Base-by-base conservation (phyloP, 768 basidiomycete species). In the Coprinopsis sp. region DNA sequence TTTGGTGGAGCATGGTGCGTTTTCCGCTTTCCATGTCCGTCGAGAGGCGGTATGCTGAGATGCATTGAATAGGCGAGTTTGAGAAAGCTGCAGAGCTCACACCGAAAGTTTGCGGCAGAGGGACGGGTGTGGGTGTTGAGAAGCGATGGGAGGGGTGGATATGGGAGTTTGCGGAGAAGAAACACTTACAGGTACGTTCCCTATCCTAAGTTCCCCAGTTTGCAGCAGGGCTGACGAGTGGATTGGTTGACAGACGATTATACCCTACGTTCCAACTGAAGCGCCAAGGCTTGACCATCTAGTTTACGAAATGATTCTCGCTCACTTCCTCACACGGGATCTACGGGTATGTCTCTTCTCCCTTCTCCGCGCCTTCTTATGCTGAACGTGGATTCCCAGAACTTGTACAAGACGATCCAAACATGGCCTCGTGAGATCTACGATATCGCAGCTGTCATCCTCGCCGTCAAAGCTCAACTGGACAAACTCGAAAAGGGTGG, bases 101-200 rank as follows among this genome's bases (percentile, higher is more conserved):
- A 54, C 84, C 91, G 0, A 92, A 88, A 60, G 91, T 97, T 6
- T 87, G 95, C 53, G 84, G 78, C 3, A 4, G 47, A 19, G 47
- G 47, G 21, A 43, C 31, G 11, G 19, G 31, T 2, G 33, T 28
- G 13, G 79, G 80, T 34, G 80, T 95, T 55, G 65, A 74, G 10
- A 84, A 82, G 57, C 75, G 78, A n/a, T 99, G 96, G 96, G 94
- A 97, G 59, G 81, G 87, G 55, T 96, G 89, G 89, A 88, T 97
- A 58, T 95, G 96, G 57, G 69, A 79, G 12, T 98, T 95, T 60
- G 87, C 87, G 1, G 81, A 91, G 61, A 79, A 84, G 55, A 74
- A 78, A 21, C 82, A 91, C 47, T 67, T 97, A 13, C 81, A 87
- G 64, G 92, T 90, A 50, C 19, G 77, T 63, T n/a, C n/a, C n/a